Base-by-base conservation (phyloP, 495 filamentous ascomycete species). In the Penicillium flavigenum region DNA sequence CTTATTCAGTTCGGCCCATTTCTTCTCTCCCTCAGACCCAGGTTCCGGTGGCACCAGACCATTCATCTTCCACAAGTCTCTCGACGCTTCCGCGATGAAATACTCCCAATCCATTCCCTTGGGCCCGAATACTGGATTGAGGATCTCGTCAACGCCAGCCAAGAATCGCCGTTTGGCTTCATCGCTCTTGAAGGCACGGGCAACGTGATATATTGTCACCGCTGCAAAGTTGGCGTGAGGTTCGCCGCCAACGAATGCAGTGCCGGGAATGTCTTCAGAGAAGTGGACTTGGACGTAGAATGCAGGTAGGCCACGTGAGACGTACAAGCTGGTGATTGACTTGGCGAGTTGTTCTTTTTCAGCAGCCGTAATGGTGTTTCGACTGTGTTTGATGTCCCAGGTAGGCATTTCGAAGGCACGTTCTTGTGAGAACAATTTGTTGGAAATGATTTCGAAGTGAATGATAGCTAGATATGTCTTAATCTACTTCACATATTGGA, bases 271-370 rank as follows among this genome's bases (percentile, higher is more conserved):
- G 20, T 56, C 57, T 43, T 52, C 54, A 19, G 50, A 38, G 42
- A 52, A 63, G 16, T 48, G 29, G 29, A n/a, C 29, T 20, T 57
- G 60, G 42, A 66, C 60, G n/a, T 66, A 66, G 48, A 68, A 68
- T 5, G 54, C 61, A 34, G 72, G 65, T 8, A 74, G 54, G 17
- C 70, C 68, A 44, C 50, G 12, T 5, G 20, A 46, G n/a, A 44
- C 43, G 32, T 65, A 63, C 24, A 61, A 7, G 2, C 51, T 41
- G 5, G 63, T 66, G 45, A 63, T 56, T 24, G 45, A 42, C 44
- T 63, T 41, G 43, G 57, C 60, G 7, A 66, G 24, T 34, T 42
- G 60, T 48, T 48, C 31, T 48, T 68, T 66, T 6, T 66, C 60
- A 16, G 39, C 34, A 16, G 27, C 24, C n/a, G 31, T 34, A 14